Base-by-base conservation (phyloP, 768 basidiomycete genomes). In the Udeniomyces megalosporus region DNA sequence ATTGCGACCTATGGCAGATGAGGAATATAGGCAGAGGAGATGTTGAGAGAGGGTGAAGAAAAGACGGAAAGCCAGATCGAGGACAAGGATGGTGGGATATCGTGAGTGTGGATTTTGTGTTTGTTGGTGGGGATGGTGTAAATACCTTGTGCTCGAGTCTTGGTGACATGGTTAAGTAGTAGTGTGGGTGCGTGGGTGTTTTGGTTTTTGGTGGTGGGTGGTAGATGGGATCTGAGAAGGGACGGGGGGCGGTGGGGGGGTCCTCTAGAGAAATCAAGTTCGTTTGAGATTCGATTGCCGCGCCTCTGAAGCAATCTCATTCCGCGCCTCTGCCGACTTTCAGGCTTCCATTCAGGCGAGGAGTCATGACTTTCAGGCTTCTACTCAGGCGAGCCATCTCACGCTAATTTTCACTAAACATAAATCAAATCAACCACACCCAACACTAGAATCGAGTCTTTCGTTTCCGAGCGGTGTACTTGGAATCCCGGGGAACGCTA, bases 401-500 rank as follows among this genome's bases (percentile, higher is more conserved):
- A n/a, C n/a, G n/a, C n/a, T n/a, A n/a, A n/a, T n/a, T n/a, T n/a
- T n/a, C n/a, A n/a, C n/a, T n/a, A n/a, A n/a, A n/a, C n/a, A n/a
- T n/a, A n/a, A n/a, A n/a, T n/a, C n/a, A n/a, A n/a, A n/a, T n/a
- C n/a, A n/a, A n/a, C n/a, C n/a, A n/a, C n/a, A n/a, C n/a, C n/a
- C n/a, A n/a, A n/a, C n/a, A n/a, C 45, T 72, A 96, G 76, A 96
- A 96, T 26, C 79, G 75, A 28, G 83, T 71, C 73, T 79, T 84
- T 73, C 92, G 80, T 74, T 86, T 91, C 68, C 92, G 81, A n/a
- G 86, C 91, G 2, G 92, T 95, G 71, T 81, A 95, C 77, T 85
- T 89, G 24, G 75, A 76, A 62, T 77, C 76, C 55, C 71, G 67
- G 12, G 76, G 76, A 42, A 96, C 90, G 32, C 87, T 89, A 66